Evolutionary conservation across 345 rosid species (phyloP), one percentile per base, ranked within the genome.

Genomic region (Sonneratia alba): DNA sequence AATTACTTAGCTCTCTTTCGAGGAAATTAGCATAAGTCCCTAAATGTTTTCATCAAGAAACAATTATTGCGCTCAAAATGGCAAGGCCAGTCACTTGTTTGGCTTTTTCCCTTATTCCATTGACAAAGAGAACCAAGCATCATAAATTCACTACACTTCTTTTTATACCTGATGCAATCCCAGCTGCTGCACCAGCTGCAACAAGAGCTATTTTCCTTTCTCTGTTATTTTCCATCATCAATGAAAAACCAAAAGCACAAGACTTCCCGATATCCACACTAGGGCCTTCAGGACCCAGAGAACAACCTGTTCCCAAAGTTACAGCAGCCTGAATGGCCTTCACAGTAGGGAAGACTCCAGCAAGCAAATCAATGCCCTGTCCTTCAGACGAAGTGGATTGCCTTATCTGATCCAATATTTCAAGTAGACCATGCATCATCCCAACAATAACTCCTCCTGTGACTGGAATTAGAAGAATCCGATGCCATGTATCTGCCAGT

Each of bases 171-270:
- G 97, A 89, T 72, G 99, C 87, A 85, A 95, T 95, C 70, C 99
- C 99, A 84, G 97, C 84, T 0, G 97, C 99, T 1, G 99, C 97
- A 79, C 97, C 99, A 76, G 99, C 99, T 51, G 97, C 97, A 59
- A 93, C 85, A 74, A 95, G 97, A 78, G 97, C 95, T 64, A 87
- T 95, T 77, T 85, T 89, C 79, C 97, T 87, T 73, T 95, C 99
- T 84, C 99, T 86, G 79, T 95, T 95, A 80, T 87, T 92, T 81
- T 92, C 97, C 97, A 95, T 95, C 93, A 92, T 85, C 21, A 90
- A 80, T 10, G 97, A 87, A 79, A 95, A 84, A 18, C 97, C 99
- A 53, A 88, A 84, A 64, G 99, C 99, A 79, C 96, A 92, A 0
- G 97, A 95, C 81, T 90, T 95, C 66, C 99, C 99, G 73, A 95